phyloP scores from a whole-genome alignment of 176 grass and related monocot genomes.

The Carex kokanica region DNA sequence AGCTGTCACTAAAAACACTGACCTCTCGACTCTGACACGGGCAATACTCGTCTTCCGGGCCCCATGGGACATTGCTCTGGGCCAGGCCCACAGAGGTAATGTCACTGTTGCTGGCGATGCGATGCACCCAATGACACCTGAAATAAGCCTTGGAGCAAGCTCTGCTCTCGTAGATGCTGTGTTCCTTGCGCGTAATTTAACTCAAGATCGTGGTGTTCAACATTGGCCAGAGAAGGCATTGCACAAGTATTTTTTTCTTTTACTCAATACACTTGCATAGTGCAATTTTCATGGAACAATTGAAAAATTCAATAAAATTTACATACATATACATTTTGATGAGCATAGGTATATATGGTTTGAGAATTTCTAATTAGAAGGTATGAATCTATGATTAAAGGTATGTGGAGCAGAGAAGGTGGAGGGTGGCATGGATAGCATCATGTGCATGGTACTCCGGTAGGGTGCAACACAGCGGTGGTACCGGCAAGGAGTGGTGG shows the following conservation, averaged over 20 bases:
- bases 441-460: constrained; percentile 32
- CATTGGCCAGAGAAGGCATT: constrained; percentile 5
- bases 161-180: constrained; percentile 50
- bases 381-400: neutral
- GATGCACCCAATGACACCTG: constrained; percentile 57
- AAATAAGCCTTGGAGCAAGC: constrained; percentile 55
- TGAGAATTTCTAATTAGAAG: neutral
- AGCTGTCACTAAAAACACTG: constrained; percentile 33
- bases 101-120: constrained; percentile 53
- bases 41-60: constrained; percentile 39
- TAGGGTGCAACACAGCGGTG: constrained; percentile 45
- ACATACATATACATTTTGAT: too few relatives aligned
- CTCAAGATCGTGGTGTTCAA: neutral
- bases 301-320: too few relatives aligned
- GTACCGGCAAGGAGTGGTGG: constrained; percentile 17
- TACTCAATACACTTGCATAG: neutral
- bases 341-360: neutral
- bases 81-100: neutral
- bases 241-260: neutral
- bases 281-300: neutral
- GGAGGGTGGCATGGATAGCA: constrained; percentile 39
- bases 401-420: constrained; percentile 27
- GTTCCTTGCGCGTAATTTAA: constrained; percentile 28
- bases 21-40: constrained; percentile 36
- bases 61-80: constrained; percentile 28